Conservation (phyloP, 2,329 filamentous ascomycete species). For the Sclerotiophoma versabilis region DNA sequence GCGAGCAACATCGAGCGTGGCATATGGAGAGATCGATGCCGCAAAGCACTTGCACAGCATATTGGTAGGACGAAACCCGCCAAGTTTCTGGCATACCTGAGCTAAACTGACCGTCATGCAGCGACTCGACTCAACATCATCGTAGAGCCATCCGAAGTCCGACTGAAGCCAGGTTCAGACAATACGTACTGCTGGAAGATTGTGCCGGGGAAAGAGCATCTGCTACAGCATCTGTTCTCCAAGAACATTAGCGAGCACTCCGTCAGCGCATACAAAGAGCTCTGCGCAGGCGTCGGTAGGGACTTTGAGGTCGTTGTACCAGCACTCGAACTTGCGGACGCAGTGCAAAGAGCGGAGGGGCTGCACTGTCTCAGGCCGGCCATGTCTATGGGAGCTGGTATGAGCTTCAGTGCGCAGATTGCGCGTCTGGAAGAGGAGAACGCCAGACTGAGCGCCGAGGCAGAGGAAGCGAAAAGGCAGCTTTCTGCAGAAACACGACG, state of each 20-base stretch:
- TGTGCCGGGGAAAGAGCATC: conserved; percentile 5
- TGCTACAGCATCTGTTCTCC: conserved; percentile 2
- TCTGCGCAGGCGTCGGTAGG: conserved; percentile 7
- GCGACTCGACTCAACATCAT: too few relatives aligned
- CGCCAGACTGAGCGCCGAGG: neutral
- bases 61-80: too few relatives aligned
- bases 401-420: neutral
- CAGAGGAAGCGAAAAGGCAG: neutral
- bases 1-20: too few relatives aligned
- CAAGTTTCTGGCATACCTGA: too few relatives aligned
- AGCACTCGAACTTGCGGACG: neutral
- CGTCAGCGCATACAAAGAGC: conserved; percentile 15
- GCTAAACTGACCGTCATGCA: too few relatives aligned
- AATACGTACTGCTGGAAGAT: conserved; percentile 8
- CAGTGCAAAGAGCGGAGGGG: neutral
- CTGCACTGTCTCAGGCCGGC: neutral
- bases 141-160: conserved; percentile 4
- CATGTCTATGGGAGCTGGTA: neutral
- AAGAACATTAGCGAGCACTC: conserved; percentile 19
- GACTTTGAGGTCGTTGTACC: neutral
- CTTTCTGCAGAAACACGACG: too few relatives aligned
- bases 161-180: neutral
- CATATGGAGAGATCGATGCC: too few relatives aligned
- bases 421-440: neutral
- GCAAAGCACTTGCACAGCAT: too few relatives aligned